These are phyloP conservation scores for Xylariomycetidae sp. DNA, from an alignment of 2,329 filamentous ascomycete genomes.

Conservation along the genomic window DNA sequence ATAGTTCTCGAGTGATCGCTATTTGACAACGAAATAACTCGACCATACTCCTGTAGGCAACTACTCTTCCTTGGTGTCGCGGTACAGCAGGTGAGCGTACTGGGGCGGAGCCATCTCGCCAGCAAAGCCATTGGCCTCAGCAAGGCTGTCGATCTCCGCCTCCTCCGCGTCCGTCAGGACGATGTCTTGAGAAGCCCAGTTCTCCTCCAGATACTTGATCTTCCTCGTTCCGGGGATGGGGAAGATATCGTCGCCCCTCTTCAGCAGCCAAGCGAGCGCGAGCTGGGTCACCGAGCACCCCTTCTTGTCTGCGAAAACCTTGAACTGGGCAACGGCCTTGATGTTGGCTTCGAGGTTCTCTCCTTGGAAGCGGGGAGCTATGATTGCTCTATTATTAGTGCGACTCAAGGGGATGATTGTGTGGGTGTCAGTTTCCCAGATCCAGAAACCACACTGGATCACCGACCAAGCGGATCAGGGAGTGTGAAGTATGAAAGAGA, in stretches of 20 bases:
- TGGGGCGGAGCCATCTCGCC: slow-evolving; percentile 5
- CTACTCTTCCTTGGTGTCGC: slow-evolving; percentile 10
- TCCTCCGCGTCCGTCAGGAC: slow-evolving; percentile 20
- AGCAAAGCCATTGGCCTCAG: slow-evolving; percentile 5
- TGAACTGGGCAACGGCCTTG: slow-evolving; percentile 21
- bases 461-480: too few species aligned
- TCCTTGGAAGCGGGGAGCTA: slow-evolving; percentile 38
- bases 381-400: too few species aligned
- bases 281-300: slow-evolving; percentile 47
- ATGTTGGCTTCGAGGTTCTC: slow-evolving; percentile 49
- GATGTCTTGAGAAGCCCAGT: slow-evolving; percentile 20
- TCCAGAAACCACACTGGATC: too few species aligned
- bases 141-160: slow-evolving; percentile 14
- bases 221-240: slow-evolving; percentile 35
- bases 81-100: slow-evolving; percentile 1
- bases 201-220: slow-evolving; percentile 31
- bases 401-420: too few species aligned
- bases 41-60: too few species aligned
- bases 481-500: too few species aligned
- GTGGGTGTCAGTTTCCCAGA: too few species aligned
- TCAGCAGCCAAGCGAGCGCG: slow-evolving; percentile 51
- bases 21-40: too few species aligned
- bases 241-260: slow-evolving; percentile 39
- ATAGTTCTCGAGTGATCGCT: too few species aligned
- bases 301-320: slow-evolving; percentile 22